These are phyloP conservation scores for Lantana camara DNA, from an alignment of 257 asterid genomes.

Conservation along the genomic window DNA sequence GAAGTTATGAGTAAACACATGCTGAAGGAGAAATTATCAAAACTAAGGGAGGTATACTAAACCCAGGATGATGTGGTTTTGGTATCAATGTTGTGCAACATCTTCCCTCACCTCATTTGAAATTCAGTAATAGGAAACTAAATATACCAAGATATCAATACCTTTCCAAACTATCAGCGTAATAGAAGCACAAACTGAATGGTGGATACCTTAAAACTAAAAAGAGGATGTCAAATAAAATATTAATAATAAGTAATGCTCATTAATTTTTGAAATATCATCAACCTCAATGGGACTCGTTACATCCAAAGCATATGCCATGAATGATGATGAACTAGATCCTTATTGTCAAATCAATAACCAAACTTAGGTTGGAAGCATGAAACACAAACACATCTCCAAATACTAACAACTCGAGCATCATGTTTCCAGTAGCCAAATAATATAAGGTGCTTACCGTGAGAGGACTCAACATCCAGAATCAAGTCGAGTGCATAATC, in stretches of 20 bases:
- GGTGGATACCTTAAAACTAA: background rate
- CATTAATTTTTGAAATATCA: background rate
- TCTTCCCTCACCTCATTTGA: background rate
- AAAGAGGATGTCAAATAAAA: background rate
- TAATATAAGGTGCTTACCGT: constrained; percentile 41
- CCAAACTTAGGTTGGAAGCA: background rate
- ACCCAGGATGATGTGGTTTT: background rate
- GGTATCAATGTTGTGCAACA: background rate
- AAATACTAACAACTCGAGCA: constrained; percentile 13
- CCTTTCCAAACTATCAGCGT: background rate
- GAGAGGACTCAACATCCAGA: constrained; percentile 69
- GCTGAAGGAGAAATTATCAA: no score
- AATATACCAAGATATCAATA: background rate
- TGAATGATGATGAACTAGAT: background rate
- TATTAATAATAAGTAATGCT: background rate
- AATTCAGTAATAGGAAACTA: background rate
- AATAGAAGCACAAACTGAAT: background rate
- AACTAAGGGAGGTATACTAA: background rate
- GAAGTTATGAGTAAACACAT: no score
- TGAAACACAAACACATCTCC: constrained; percentile 2
- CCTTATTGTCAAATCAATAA: background rate
- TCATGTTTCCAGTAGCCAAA: background rate
- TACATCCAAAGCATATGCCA: background rate
- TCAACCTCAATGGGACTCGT: background rate
- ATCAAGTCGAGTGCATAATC: constrained; percentile 66